These are phyloP conservation scores for Russula sp. DNA, from an alignment of 768 basidiomycete species.

Conservation along the genomic window DNA sequence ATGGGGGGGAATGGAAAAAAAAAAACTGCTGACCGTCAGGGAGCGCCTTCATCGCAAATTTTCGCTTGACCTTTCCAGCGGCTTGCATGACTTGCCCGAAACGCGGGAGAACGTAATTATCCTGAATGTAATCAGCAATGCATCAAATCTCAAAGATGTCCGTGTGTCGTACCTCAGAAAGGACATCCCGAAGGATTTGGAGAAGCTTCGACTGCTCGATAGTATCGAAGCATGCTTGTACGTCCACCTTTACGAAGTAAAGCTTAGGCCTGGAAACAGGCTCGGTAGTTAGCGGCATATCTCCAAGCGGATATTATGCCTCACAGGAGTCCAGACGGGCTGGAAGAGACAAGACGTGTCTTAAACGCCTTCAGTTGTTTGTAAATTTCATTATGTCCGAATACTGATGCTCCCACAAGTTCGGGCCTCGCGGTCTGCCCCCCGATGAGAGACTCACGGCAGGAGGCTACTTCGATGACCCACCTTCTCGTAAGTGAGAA, in stretches of 20 bases:
- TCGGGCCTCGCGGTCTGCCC: conserved; percentile 55
- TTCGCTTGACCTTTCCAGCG: conserved; percentile 51
- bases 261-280: conserved; percentile 61
- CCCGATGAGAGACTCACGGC: neutral
- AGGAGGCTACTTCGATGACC: conserved; percentile 8
- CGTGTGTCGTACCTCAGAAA: conserved; percentile 53
- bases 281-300: neutral
- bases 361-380: conserved; percentile 68
- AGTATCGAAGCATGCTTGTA: conserved; percentile 93
- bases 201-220: conserved; percentile 86
- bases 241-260: conserved; percentile 96
- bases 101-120: conserved; percentile 62
- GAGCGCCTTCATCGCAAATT: conserved; percentile 53
- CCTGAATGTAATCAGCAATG: conserved; percentile 37
- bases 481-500: conserved; percentile 86
- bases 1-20: neutral
- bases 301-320: conserved; percentile 14
- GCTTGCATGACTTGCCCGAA: conserved; percentile 60
- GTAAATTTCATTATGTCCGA: conserved; percentile 81
- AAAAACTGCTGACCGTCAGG: conserved; percentile 50
- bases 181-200: conserved; percentile 61
- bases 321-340: conserved; percentile 47
- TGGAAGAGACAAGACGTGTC: conserved; percentile 36
- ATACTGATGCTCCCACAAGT: conserved; percentile 75
- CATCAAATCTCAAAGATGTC: neutral